phyloP scores from a whole-genome alignment of 805 yeast species.

The Groenewaldozyma salmanticensis region DNA sequence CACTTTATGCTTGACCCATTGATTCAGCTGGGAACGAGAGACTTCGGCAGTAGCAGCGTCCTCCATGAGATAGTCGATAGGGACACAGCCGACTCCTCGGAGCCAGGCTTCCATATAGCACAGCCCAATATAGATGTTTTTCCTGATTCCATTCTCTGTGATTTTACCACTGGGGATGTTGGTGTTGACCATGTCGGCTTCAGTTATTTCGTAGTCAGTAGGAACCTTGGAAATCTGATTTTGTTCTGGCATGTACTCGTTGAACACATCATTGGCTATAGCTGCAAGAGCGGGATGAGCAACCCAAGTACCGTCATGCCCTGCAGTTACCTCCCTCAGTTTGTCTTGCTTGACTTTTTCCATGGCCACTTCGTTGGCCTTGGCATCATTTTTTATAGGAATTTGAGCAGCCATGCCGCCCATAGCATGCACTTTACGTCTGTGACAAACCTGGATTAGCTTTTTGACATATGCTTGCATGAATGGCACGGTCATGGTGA shows the following conservation, averaged over 20 bases:
- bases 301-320: conserved; percentile 69
- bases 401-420: conserved; percentile 74
- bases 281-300: conserved; percentile 64
- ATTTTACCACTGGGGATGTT: conserved; percentile 44
- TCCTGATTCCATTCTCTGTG: conserved; percentile 55
- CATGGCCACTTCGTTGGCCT: conserved; percentile 50
- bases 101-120: conserved; percentile 67
- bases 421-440: conserved; percentile 62
- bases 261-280: conserved; percentile 53
- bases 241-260: conserved; percentile 61
- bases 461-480: conserved; percentile 58
- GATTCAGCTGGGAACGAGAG: conserved; percentile 58
- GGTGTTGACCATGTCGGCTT: conserved; percentile 51
- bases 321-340: conserved; percentile 52
- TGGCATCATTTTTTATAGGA: conserved; percentile 53
- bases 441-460: conserved; percentile 56
- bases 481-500: conserved; percentile 59
- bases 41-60: conserved; percentile 72
- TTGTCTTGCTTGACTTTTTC: conserved; percentile 55
- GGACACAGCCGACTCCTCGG: conserved; percentile 59
- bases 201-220: conserved; percentile 38
- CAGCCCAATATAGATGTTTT: conserved; percentile 51
- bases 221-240: conserved; percentile 49
- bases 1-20: conserved; percentile 58
- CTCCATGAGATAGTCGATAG: conserved; percentile 64